Conservation (phyloP, 148 eudicot species). For the Chenopodium formosanum region DNA sequence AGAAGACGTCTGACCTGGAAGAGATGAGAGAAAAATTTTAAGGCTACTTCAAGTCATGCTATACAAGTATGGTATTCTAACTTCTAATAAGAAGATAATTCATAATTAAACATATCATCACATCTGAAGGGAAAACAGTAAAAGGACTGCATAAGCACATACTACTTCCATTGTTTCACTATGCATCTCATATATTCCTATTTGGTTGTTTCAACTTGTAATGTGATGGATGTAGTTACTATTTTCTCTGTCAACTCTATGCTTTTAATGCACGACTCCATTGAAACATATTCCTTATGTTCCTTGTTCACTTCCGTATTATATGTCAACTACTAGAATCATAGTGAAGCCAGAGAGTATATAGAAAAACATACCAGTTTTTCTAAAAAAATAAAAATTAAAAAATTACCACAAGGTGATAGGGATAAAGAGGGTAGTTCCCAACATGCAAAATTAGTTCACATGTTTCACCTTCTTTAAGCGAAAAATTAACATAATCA, state of each 20-base stretch:
- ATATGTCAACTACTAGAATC: neutral
- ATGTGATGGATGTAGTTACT: neutral
- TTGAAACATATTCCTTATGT: neutral
- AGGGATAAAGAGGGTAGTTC: neutral
- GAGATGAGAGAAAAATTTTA: constrained; percentile 3
- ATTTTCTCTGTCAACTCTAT: neutral
- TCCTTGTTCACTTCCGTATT: neutral
- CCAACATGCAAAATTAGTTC: neutral
- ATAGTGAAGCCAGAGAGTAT: neutral
- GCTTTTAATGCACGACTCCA: neutral
- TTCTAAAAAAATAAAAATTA: too few species aligned
- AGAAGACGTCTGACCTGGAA: constrained; percentile 83
- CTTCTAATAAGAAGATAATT: neutral
- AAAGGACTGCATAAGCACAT: neutral
- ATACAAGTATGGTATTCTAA: neutral
- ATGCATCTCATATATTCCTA: neutral
- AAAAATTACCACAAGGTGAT: neutral
- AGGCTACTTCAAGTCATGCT: neutral
- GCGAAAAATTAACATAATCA: neutral
- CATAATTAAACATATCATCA: neutral
- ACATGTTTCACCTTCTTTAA: neutral
- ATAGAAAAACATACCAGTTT: neutral
- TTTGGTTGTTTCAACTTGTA: neutral
- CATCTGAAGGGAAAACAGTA: neutral
- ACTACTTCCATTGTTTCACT: neutral